Evolutionary conservation across 208 protist genomes (phyloP), one percentile per base, ranked within the genome.

Genomic region (Trypanosoma lewisi): DNA sequence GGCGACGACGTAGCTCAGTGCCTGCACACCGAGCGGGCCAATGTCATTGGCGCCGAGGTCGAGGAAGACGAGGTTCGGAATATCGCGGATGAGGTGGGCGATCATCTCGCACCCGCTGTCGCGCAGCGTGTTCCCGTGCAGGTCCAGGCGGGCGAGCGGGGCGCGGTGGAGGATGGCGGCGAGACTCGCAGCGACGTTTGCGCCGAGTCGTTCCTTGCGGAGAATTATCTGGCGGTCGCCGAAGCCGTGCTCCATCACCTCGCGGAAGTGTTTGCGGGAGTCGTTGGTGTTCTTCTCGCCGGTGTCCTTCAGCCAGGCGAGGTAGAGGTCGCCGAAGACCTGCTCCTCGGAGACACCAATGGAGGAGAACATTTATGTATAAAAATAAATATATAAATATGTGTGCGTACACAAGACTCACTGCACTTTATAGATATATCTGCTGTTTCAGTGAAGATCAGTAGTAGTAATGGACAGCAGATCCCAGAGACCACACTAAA

Each of bases 11-110:
- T 53, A 36, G 37, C 85, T 80, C 9, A 96, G 68, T 17, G 53
- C 58, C 52, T 84, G 76, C 36, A 90, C 83, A 4, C 81, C 88
- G n/a, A 67, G 58, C 11, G 72, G 55, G 25, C 74, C 57, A 50
- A 96, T 87, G 55, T 87, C 91, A 47, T 95, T 96, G 1, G 80
- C 86, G 11, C 88, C 87, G 31, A 96, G 60, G 60, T 95, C 83
- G 9, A 96, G 77, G 63, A 93, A 85, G 12, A 70, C 56, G 14
- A 96, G 67, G 4, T 79, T 62, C 0, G 88, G 83, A 21, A 85
- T 42, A 51, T 94, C 87, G 0, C 79, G 83, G 34, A 96, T 48
- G 21, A 95, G 72, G 41, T 84, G 80, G 4, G 78, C 70, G 7
- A 96, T 51, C 63, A 89, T 77, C 54, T 95, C 84, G 51, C 77